Base-by-base conservation (phyloP, 345 rosid species). In the Cardamine occulta region DNA sequence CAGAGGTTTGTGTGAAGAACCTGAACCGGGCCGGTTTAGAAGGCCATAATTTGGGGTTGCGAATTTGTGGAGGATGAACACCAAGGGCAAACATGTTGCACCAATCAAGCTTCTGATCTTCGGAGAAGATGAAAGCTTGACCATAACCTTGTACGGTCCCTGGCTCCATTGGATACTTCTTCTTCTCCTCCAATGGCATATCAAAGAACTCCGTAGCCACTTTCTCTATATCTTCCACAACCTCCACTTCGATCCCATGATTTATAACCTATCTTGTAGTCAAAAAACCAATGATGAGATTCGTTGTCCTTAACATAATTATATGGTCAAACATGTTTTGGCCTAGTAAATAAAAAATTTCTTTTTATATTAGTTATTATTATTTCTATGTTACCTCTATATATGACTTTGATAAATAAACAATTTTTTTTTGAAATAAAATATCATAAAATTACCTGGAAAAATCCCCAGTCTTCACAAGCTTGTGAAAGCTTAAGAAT, bases 31-130 rank as follows among this genome's bases (percentile, higher is more conserved):
- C 75, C 71, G 97, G 98, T 28, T 80, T 84, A 57, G 76, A 68
- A 21, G 97, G 98, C 98, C 98, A 91, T 3, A 91, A 79, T 73
- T 88, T 82, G 53, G 93, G 96, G 82, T 86, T 84, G 74, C 93
- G 82, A 35, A 94, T 85, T 63, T 11, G 80, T 65, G 80, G 86
- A 66, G 98, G 98, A 64, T 86, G 87, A 73, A 94, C 69, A 40
- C 97, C 98, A 68, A 94, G 97, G 26, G 97, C 97, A 78, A 91
- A 86, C 97, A 90, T 94, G 82, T 91, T 94, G 84, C 97, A 91
- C 98, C 98, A 94, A 69, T 94, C 98, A 55, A 94, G 85, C 81
- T 94, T 94, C 80, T 94, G 97, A 68, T 90, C 87, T 82, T 94
- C 96, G 0, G 98, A 90, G 86, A 94, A 91, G 15, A 91, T 88